phyloP scores from a whole-genome alignment of 2,329 filamentous ascomycete species.

The Microsporum canis region DNA sequence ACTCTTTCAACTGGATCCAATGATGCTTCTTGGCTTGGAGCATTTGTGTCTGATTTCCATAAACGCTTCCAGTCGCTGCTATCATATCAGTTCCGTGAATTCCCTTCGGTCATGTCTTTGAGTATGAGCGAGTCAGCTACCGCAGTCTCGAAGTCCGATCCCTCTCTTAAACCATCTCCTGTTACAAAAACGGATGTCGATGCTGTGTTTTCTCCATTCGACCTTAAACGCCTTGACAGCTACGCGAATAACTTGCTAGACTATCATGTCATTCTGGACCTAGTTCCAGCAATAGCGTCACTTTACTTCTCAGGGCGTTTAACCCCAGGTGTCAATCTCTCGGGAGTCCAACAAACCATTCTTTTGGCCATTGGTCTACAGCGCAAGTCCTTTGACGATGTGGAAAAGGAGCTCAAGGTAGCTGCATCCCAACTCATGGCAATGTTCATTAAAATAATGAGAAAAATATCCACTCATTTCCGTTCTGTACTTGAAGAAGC shows the following conservation, averaged over 20 bases:
- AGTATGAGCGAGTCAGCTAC: slow-evolving; percentile 80
- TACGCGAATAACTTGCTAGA: slow-evolving; percentile 97
- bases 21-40: slow-evolving; percentile 74
- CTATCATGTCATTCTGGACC: slow-evolving; percentile 91
- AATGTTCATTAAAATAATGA: slow-evolving; percentile 94
- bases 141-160: slow-evolving; percentile 56
- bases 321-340: slow-evolving; percentile 55
- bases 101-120: slow-evolving; percentile 65
- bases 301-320: slow-evolving; percentile 79
- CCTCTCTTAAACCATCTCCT: slow-evolving; percentile 40
- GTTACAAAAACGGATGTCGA: slow-evolving; percentile 70
- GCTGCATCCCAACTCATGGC: slow-evolving; percentile 71
- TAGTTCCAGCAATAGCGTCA: slow-evolving; percentile 69
- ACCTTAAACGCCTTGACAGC: slow-evolving; percentile 85
- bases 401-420: slow-evolving; percentile 68
- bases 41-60: slow-evolving; percentile 88
- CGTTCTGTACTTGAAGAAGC: slow-evolving; percentile 62
- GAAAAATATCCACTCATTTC: slow-evolving; percentile 76
- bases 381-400: slow-evolving; percentile 68
- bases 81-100: slow-evolving; percentile 82
- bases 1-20: slow-evolving; percentile 51
- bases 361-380: slow-evolving; percentile 86
- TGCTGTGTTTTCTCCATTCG: slow-evolving; percentile 69
- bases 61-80: slow-evolving; percentile 81
- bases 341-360: slow-evolving; percentile 73